Evolutionary conservation across 441 rosid species (phyloP).

Genomic region (Syzygium malaccense): DNA sequence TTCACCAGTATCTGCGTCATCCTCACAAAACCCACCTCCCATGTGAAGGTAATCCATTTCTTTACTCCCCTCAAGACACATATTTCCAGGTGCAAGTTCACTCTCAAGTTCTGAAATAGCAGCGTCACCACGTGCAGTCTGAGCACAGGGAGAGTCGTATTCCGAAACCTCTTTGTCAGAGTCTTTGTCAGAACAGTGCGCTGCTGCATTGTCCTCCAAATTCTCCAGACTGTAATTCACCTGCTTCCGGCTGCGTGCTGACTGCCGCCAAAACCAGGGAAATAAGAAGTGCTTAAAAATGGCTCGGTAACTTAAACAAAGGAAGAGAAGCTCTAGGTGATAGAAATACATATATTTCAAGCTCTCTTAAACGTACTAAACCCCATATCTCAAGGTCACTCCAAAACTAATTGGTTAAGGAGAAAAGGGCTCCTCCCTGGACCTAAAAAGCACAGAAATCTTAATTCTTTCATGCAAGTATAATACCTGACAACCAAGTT

Average conservation of each 20-base stretch:
- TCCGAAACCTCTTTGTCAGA: slow-evolving; percentile 11
- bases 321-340: not conserved
- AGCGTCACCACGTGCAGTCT: slow-evolving; percentile 7
- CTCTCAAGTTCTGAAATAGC: slow-evolving; percentile 6
- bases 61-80: slow-evolving; percentile 5
- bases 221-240: slow-evolving; percentile 34
- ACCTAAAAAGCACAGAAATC: not conserved
- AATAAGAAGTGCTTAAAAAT: not conserved
- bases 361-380: not conserved
- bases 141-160: slow-evolving; percentile 8
- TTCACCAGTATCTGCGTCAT: slow-evolving; percentile 34
- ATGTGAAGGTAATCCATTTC: slow-evolving; percentile 26
- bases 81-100: slow-evolving; percentile 15
- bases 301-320: not conserved
- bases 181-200: slow-evolving; percentile 5
- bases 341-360: not conserved
- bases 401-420: not conserved
- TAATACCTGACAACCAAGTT: not conserved
- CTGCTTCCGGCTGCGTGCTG: slow-evolving; percentile 57
- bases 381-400: not conserved
- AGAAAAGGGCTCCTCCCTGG: not conserved
- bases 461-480: not conserved
- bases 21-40: slow-evolving; percentile 48
- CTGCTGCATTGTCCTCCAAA: slow-evolving; percentile 32
- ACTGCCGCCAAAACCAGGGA: slow-evolving; percentile 39